Evolutionary conservation across 2,329 filamentous ascomycete species (phyloP).

Genomic region (Tolypocladium album): DNA sequence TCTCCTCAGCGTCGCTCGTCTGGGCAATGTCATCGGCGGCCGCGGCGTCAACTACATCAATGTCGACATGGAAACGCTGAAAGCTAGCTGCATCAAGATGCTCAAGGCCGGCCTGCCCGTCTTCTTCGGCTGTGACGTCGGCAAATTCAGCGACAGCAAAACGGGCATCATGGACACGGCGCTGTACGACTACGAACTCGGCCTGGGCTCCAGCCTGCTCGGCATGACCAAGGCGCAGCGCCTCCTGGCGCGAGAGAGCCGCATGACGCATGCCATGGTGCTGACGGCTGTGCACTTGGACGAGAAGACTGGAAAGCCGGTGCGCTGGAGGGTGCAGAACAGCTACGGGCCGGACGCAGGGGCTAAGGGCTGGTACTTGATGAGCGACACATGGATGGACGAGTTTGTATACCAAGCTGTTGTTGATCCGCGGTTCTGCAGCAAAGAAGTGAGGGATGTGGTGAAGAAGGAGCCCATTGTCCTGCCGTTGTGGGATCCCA

Average conservation of each 20-base stretch:
- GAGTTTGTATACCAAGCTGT: constrained; percentile 82
- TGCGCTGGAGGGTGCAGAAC: constrained; percentile 82
- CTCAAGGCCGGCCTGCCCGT: constrained; percentile 67
- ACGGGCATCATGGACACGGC: constrained; percentile 72
- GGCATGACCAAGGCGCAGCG: constrained; percentile 68
- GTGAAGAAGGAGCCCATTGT: constrained; percentile 59
- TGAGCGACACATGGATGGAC: constrained; percentile 73
- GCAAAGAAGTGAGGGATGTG: constrained; percentile 57
- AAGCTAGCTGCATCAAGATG: constrained; percentile 65
- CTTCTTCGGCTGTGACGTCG: constrained; percentile 85
- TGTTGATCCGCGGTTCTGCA: constrained; percentile 60
- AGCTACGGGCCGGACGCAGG: constrained; percentile 65
- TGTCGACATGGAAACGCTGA: constrained; percentile 62
- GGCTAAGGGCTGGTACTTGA: constrained; percentile 78
- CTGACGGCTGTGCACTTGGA: constrained; percentile 76
- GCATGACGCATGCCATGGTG: constrained; percentile 92
- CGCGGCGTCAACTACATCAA: constrained; percentile 73
- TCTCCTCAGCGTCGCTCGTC: constrained; percentile 63
- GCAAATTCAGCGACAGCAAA: constrained; percentile 60
- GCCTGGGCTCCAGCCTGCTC: constrained; percentile 68
- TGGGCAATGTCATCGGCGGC: constrained; percentile 75
- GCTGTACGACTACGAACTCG: constrained; percentile 69
- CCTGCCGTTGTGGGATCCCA: constrained; percentile 70
- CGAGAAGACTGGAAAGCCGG: constrained; percentile 45
- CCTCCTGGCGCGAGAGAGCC: constrained; percentile 61